Evolutionary conservation across 805 yeast genomes (phyloP).

Genomic region (Scheffersomyces ergatensis): DNA sequence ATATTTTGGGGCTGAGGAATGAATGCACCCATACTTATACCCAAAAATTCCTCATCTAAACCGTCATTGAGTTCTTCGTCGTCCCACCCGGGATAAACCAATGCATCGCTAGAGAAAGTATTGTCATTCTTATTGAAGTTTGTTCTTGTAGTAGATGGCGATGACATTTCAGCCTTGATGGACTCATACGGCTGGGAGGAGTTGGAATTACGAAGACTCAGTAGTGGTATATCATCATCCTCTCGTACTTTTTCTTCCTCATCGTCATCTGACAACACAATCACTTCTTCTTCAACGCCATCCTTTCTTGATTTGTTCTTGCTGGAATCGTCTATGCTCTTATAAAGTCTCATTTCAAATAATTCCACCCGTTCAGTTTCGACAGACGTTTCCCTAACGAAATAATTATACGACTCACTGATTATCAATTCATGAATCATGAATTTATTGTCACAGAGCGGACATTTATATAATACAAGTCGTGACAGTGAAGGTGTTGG

Average conservation of each 20-base stretch:
- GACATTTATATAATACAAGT: constrained; percentile 36
- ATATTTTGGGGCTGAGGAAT: not conserved
- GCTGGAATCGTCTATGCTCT: constrained; percentile 27
- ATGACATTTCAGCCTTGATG: no score
- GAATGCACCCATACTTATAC: constrained; percentile 8
- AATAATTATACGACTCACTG: constrained; percentile 39
- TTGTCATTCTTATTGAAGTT: no score
- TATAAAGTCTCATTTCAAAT: constrained; percentile 30
- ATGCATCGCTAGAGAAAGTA: no score
- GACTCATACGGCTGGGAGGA: no score
- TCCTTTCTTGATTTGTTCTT: constrained; percentile 3
- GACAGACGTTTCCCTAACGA: constrained; percentile 37
- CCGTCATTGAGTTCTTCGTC: constrained; percentile 25
- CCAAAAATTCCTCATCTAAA: constrained; percentile 24
- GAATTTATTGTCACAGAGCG: constrained; percentile 36
- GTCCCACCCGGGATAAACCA: no score
- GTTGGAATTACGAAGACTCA: no score
- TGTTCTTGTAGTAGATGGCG: no score
- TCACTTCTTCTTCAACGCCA: constrained; percentile 20
- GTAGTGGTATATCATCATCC: not conserved
- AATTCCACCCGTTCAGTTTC: constrained; percentile 34
- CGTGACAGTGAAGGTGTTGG: not conserved
- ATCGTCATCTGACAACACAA: constrained; percentile 31
- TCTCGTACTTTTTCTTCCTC: constrained; percentile 16
- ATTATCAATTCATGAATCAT: constrained; percentile 31